Base-by-base conservation (phyloP, 352 stramenopile genomes). In the Aphanomyces astaci region DNA sequence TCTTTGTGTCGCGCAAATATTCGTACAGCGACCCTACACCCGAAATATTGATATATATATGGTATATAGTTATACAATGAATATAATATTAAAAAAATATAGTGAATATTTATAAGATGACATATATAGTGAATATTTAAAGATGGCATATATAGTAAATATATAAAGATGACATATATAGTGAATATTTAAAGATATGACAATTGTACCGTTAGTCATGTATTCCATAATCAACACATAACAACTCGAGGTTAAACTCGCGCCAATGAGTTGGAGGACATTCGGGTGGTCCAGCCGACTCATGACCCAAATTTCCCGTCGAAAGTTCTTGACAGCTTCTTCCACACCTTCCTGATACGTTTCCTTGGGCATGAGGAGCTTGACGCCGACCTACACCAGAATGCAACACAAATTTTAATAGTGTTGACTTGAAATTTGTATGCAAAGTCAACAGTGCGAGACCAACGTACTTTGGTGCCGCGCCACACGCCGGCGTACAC, bases 201-300 rank as follows among this genome's bases (percentile, higher is more conserved):
- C 22, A 4, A 31, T 32, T 9, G 5, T 51, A 71, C 84, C 84
- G 63, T 92, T 92, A 25, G 84, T 72, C 84, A 92, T 92, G 72
- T 92, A 92, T 71, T 92, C 84, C 84, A 92, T 92, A 27, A 92
- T 79, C 28, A 92, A 77, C 25, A 92, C 84, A 65, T 92, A 92
- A 68, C 84, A 92, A 36, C 71, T 86, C 15, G 80, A 79, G 25
- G 84, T 92, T 59, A 90, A 71, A 57, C 82, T 89, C 57, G 84
- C 84, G 49, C 84, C 84, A 28, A 92, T 86, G 46, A 92, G 73
- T 33, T 87, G 87, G 56, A 90, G 73, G 15, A 92, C 81, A 56
- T 92, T 92, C 15, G 82, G 78, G 46, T 92, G 84, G 60, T 79
- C 79, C 39, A 92, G 71, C 1, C 77, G 70, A 43, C 76, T 78